These are phyloP conservation scores for Myxozyma mucilagina DNA, from an alignment of 805 yeast genomes.

Conservation along the genomic window DNA sequence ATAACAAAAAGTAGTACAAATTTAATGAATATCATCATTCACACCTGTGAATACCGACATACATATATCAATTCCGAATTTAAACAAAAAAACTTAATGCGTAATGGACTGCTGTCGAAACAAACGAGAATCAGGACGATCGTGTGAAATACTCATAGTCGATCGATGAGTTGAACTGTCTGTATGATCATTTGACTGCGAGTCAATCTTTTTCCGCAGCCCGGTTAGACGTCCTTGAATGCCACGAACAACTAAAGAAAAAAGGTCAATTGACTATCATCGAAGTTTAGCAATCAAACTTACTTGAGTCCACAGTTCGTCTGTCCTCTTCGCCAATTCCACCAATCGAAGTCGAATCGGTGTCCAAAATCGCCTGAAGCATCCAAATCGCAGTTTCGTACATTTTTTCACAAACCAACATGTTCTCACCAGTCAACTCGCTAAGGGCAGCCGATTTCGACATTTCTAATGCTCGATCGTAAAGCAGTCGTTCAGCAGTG, in stretches of 20 bases:
- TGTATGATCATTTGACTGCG: not conserved
- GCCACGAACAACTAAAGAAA: constrained; percentile 58
- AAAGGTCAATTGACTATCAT: not conserved
- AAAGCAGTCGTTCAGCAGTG: constrained; percentile 67
- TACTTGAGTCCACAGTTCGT: constrained; percentile 67
- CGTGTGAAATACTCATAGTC: not conserved
- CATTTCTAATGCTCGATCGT: constrained; percentile 91
- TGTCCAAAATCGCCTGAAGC: constrained; percentile 73
- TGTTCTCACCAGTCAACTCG: constrained; percentile 73
- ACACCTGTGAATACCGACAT: too few species aligned
- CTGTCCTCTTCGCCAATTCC: constrained; percentile 68
- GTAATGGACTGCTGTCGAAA: not conserved
- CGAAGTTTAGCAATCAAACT: not conserved
- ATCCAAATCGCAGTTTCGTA: constrained; percentile 94
- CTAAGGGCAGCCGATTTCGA: constrained; percentile 87
- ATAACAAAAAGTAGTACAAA: too few species aligned
- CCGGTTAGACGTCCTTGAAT: constrained; percentile 78
- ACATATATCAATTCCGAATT: too few species aligned
- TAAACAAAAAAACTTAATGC: too few species aligned
- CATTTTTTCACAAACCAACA: constrained; percentile 77
- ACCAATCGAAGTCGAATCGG: constrained; percentile 49
- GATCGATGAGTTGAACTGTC: not conserved
- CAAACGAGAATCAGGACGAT: not conserved
- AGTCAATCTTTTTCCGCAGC: constrained; percentile 59
- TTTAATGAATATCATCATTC: too few species aligned